phyloP scores from a whole-genome alignment of 768 basidiomycete species.

The Termitomyces sp. region DNA sequence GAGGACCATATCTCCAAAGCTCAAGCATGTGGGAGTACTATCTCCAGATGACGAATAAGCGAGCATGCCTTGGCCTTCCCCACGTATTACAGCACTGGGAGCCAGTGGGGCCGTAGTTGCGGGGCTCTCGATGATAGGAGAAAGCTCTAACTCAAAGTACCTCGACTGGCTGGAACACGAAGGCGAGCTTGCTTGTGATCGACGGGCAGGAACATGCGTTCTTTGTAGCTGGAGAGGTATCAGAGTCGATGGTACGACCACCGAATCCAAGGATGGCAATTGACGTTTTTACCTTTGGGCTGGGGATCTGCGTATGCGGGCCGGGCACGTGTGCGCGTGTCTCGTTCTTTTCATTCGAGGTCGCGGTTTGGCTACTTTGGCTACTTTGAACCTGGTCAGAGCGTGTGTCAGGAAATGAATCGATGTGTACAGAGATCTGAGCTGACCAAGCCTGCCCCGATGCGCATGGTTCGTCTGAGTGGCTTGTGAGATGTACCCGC shows the following conservation, averaged over 20 bases:
- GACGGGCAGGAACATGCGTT: background rate
- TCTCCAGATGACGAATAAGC: background rate
- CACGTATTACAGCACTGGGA: conserved; percentile 3
- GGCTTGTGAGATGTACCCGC: background rate
- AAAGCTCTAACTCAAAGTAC: conserved; percentile 11
- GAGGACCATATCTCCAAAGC: background rate
- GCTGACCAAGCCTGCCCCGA: background rate
- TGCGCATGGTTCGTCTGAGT: background rate
- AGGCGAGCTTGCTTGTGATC: background rate
- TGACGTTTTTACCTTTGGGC: background rate
- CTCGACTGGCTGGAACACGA: conserved; percentile 8
- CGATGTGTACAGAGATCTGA: background rate
- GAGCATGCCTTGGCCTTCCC: background rate
- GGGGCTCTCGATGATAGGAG: conserved; percentile 11
- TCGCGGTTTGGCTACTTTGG: background rate
- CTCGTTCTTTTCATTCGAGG: background rate
- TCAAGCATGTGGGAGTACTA: background rate
- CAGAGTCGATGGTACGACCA: background rate
- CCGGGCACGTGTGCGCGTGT: too few relatives aligned
- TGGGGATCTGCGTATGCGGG: background rate
- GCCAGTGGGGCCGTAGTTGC: background rate
- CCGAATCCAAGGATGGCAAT: background rate
- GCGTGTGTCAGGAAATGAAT: background rate
- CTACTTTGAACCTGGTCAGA: background rate
- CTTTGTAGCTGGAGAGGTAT: background rate